Conservation (phyloP, 169 alveolate genomes). For the Condylostoma magnum region DNA sequence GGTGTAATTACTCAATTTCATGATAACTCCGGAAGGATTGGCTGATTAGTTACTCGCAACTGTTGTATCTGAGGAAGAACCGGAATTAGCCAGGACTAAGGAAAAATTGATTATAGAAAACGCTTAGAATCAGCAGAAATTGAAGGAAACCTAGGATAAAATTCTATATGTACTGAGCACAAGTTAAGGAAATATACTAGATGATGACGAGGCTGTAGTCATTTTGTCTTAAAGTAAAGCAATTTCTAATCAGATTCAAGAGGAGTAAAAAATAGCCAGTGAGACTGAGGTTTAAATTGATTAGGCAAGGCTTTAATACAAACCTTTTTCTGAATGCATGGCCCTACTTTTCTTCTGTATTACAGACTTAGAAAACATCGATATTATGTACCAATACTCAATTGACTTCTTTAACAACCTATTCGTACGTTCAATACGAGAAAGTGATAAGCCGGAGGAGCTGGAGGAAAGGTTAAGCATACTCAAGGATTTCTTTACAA, state of each 20-base stretch:
- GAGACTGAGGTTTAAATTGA: constrained; percentile 81
- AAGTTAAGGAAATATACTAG: constrained; percentile 73
- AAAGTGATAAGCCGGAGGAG: constrained; percentile 52
- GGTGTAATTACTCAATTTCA: constrained; percentile 81
- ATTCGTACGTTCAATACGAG: constrained; percentile 51
- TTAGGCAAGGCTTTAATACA: constrained; percentile 77
- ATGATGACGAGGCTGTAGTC: constrained; percentile 78
- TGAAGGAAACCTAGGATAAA: constrained; percentile 78
- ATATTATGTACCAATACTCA: constrained; percentile 85
- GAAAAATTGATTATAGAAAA: constrained; percentile 75
- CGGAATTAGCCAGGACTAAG: constrained; percentile 77
- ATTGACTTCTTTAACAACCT: constrained; percentile 65
- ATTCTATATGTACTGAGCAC: constrained; percentile 71
- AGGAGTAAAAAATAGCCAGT: constrained; percentile 74
- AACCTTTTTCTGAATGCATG: constrained; percentile 66
- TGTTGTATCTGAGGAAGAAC: constrained; percentile 81
- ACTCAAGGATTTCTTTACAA: constrained; percentile 56
- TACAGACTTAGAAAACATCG: constrained; percentile 80
- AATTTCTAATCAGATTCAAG: constrained; percentile 67
- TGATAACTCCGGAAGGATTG: constrained; percentile 85
- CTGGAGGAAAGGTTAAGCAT: constrained; percentile 51
- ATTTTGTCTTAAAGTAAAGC: constrained; percentile 77
- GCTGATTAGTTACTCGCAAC: constrained; percentile 81
- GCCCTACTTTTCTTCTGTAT: constrained; percentile 80
- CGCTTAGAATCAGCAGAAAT: constrained; percentile 73